These are phyloP conservation scores for Letharia lupina DNA, from an alignment of 495 filamentous ascomycete species.

Conservation along the genomic window DNA sequence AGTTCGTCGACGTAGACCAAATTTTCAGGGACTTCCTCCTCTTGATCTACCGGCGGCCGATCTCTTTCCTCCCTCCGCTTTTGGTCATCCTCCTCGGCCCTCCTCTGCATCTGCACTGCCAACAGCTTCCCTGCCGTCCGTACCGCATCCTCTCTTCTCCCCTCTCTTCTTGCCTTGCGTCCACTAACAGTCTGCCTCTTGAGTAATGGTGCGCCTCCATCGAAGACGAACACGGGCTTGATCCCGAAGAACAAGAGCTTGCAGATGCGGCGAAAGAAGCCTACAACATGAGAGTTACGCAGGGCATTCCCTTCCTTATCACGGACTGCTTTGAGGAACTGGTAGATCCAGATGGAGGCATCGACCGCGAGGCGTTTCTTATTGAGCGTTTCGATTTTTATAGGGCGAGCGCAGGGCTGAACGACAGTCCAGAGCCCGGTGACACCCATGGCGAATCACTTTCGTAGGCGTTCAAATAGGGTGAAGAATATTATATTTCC, in stretches of 20 bases:
- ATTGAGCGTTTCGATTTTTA: conserved; percentile 92
- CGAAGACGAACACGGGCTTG: conserved; percentile 94
- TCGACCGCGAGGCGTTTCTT: conserved; percentile 92
- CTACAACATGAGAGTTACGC: conserved; percentile 88
- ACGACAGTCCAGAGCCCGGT: conserved; percentile 94
- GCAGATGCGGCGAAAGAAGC: conserved; percentile 96
- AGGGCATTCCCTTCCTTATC: conserved; percentile 97
- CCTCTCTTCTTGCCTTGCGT: conserved; percentile 73
- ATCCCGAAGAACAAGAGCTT: conserved; percentile 96
- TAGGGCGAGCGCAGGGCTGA: conserved; percentile 73
- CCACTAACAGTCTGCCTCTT: conserved; percentile 84
- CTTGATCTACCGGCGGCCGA: conserved; percentile 31
- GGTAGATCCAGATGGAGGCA: conserved; percentile 99
- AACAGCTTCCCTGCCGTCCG: conserved; percentile 83
- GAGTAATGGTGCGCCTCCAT: conserved; percentile 83
- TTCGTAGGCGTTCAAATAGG: neutral
- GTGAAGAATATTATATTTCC: neutral
- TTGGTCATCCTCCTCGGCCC: conserved; percentile 73
- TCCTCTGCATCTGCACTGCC: conserved; percentile 83
- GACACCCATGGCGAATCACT: conserved; percentile 67
- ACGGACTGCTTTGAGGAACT: conserved; percentile 96
- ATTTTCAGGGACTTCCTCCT: conserved; percentile 59
- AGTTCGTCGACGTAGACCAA: conserved; percentile 85
- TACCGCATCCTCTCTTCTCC: conserved; percentile 83
- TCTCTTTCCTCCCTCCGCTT: conserved; percentile 47